phyloP scores from a whole-genome alignment of 1,284 basidiomycete genomes.

The Leccinum fuscescens region DNA sequence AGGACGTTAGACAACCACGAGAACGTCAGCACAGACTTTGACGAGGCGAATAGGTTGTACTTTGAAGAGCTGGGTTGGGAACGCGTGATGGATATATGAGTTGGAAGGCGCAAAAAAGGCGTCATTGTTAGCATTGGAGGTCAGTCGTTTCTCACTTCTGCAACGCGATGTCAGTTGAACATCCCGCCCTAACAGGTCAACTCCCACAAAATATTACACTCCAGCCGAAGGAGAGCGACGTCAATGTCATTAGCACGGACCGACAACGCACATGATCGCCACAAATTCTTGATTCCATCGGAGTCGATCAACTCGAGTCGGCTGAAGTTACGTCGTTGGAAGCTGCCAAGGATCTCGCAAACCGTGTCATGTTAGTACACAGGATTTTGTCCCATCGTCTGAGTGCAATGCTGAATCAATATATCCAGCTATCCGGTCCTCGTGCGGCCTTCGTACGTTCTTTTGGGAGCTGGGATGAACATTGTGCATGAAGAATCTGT shows the following conservation, averaged over 20 bases:
- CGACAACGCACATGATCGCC: constrained; percentile 98
- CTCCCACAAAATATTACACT: constrained; percentile 98
- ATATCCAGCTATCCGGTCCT: constrained; percentile 85
- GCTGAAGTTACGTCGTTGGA: constrained; percentile 86
- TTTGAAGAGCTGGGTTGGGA: constrained; percentile 99
- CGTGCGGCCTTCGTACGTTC: constrained; percentile 95
- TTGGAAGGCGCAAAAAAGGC: constrained; percentile 84
- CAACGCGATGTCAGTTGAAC: neutral
- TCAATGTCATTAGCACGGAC: constrained; percentile 95
- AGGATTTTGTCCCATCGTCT: neutral
- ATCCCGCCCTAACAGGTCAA: constrained; percentile 58
- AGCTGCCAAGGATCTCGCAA: constrained; percentile 90
- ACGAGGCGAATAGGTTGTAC: constrained; percentile 97
- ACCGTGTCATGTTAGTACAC: constrained; percentile 65
- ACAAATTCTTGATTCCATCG: constrained; percentile 98
- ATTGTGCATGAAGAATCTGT: constrained; percentile 92
- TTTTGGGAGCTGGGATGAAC: constrained; percentile 99
- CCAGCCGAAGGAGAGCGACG: constrained; percentile 84
- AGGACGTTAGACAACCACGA: constrained; percentile 79
- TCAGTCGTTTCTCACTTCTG: constrained; percentile 33
- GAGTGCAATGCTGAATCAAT: constrained; percentile 15
- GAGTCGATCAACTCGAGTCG: constrained; percentile 98
- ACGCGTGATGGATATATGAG: constrained; percentile 99
- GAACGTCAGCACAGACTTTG: constrained; percentile 98
- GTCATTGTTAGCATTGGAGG: constrained; percentile 97